These are phyloP conservation scores for Lindgomyces ingoldianus DNA, from an alignment of 495 filamentous ascomycete genomes.

Conservation along the genomic window DNA sequence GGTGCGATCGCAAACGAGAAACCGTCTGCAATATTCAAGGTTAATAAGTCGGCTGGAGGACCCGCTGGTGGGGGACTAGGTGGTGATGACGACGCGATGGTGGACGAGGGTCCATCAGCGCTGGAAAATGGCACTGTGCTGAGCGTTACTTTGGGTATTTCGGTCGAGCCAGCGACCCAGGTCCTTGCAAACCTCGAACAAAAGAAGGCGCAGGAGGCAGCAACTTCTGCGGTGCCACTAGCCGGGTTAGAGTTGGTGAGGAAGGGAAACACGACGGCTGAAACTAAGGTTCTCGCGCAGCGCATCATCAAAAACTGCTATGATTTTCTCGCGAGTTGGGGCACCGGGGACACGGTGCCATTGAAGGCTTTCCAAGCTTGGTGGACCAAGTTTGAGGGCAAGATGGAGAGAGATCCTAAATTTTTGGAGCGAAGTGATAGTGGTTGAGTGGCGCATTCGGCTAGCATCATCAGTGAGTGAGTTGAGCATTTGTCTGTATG, in stretches of 20 bases:
- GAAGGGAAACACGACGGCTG: slow-evolving; percentile 41
- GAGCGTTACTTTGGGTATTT: slow-evolving; percentile 73
- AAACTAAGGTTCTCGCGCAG: slow-evolving; percentile 80
- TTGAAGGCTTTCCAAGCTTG: slow-evolving; percentile 90
- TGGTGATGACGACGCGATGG: slow-evolving; percentile 51
- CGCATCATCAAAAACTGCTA: slow-evolving; percentile 96
- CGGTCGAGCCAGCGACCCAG: slow-evolving; percentile 70
- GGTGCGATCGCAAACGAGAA: slow-evolving; percentile 87
- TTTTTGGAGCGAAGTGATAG: slow-evolving; percentile 83
- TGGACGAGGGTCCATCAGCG: slow-evolving; percentile 36
- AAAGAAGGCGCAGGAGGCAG: slow-evolving; percentile 51
- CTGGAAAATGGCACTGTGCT: slow-evolving; percentile 30
- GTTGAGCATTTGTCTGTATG: too few species aligned
- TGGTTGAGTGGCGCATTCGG: slow-evolving; percentile 43
- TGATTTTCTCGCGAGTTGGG: slow-evolving; percentile 90
- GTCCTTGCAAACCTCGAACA: slow-evolving; percentile 69
- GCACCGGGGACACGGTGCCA: slow-evolving; percentile 79
- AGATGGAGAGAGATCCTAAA: slow-evolving; percentile 78
- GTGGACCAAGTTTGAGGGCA: slow-evolving; percentile 96
- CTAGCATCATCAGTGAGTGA: neutral
- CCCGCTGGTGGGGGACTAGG: slow-evolving; percentile 46
- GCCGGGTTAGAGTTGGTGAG: slow-evolving; percentile 39
- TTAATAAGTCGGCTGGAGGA: slow-evolving; percentile 46
- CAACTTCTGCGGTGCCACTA: slow-evolving; percentile 28
- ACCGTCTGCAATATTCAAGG: slow-evolving; percentile 82